Base-by-base conservation (phyloP, 1,284 basidiomycete species). In the Trichosporon sp. region DNA sequence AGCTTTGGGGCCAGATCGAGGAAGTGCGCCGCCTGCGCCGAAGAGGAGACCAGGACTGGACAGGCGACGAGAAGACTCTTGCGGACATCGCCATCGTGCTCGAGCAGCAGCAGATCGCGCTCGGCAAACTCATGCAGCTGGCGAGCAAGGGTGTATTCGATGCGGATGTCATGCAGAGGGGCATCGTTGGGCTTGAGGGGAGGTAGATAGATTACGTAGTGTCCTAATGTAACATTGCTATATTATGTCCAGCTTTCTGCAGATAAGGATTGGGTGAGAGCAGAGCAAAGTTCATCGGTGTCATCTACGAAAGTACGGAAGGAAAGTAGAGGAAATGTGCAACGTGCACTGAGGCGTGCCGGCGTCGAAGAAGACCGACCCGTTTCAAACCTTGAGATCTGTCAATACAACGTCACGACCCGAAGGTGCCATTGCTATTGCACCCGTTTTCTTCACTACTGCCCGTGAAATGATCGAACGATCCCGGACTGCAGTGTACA, bases 1-100 rank as follows among this genome's bases (percentile, higher is more conserved):
- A 93, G 77, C 82, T 95, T 27, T 93, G 92, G 91, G 91, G 90
- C 13, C 81, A 89, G 40, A 84, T 93, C 11, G 90, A 90, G n/a
- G 88, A 90, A 61, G 83, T 92, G 21, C 68, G 83, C 74, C 70
- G 76, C 71, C 66, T 68, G 74, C 64, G 80, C 78, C 60, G 82
- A 80, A 70, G 69, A 2, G 83, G 82, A 0, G 74, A 73, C 29
- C 57, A 74, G 37, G 88, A 87, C 68, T 94, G 92, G 92, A 85
- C 88, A 8, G 88, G 90, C 3, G 91, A 95, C 75, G 89, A 91
- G 70, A 89, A 90, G 11, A 89, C 89, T 0, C 80, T 94, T 68
- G 84, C 86, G 31, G 86, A 89, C 73, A 86, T 95, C 65, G 84
- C 88, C 14, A 86, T 89, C 83, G 90, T 90, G 70, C 80, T 93